Evolutionary conservation across 345 rosid genomes (phyloP).

Genomic region (Acer campestre): DNA sequence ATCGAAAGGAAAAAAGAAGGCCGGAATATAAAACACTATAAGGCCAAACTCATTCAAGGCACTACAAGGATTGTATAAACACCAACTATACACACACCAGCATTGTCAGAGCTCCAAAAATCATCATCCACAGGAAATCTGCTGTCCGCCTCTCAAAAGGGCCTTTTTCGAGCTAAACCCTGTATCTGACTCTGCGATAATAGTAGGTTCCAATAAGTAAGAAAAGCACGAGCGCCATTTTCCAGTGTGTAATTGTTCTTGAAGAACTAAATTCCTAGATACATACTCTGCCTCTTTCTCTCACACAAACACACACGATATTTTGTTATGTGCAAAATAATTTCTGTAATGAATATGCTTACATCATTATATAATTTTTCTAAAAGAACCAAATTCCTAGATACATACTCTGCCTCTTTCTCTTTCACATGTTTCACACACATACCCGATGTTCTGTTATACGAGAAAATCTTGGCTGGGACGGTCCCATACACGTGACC

Average conservation of each 20-base stretch:
- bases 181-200: slow-evolving; percentile 76
- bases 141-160: slow-evolving; percentile 82
- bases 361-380: slow-evolving; percentile 12
- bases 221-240: not conserved
- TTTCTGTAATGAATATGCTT: slow-evolving; percentile 18
- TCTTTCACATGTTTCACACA: not conserved
- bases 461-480: no score
- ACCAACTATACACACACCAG: slow-evolving; percentile 40
- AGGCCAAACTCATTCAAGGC: not conserved
- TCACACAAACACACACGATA: not conserved
- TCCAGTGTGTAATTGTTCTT: not conserved
- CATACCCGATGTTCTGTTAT: not conserved
- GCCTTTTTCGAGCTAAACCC: slow-evolving; percentile 83
- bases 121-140: slow-evolving; percentile 84
- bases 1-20: not conserved
- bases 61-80: not conserved
- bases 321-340: not conserved
- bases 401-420: not conserved
- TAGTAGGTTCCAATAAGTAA: not conserved
- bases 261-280: not conserved
- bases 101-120: slow-evolving; percentile 58
- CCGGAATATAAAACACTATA: not conserved
- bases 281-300: not conserved
- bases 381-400: not conserved
- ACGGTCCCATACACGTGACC: no score